Base-by-base conservation (phyloP, 768 basidiomycete species). In the Trametes cubensis region DNA sequence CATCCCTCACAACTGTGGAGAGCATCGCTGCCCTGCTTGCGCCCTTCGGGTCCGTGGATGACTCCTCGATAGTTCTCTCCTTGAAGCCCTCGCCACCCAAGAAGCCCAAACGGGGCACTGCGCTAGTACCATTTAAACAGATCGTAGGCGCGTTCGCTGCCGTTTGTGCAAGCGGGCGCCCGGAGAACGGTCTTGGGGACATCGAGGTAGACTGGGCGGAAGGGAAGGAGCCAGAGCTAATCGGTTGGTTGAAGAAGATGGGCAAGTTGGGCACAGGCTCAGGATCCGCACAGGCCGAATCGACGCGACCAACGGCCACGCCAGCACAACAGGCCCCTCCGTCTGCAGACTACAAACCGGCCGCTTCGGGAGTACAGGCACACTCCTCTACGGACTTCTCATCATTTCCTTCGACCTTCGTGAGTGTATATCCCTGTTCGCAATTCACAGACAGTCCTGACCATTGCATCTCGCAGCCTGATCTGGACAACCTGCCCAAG, bases 61-160 rank as follows among this genome's bases (percentile, higher is more conserved):
- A 79, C 0, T 79, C 79, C 1, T 83, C 86, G 0, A 85, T 92
- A 64, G 88, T 90, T 5, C 71, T 92, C 38, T 86, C 86, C 7
- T 75, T 89, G 68, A 89, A 83, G 70, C 79, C 85, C 20, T 72
- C 78, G 0, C 75, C 81, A 0, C 78, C 80, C 23, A 85, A 84
- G 67, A 78, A 81, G 18, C 81, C 83, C 5, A 92, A 87, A 65
- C 79, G 79, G 42, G 88, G 83, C 0, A 90, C 81, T 6, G 92
- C 92, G 0, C 79, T 90, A 4, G 83, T 92, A 0, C 86, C 89
- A 6, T 94, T 93, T 72, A 82, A 84, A 61, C 87, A 86, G 66
- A 86, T 93, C 47, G 81, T 86, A 1, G 83, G 88, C 44, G 91
- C 92, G 3, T 90, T 91, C 69, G 88, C 85, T 3, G 89, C 85